Conservation (phyloP, 306 rosid genomes). For the Quercus aquifolioides region DNA sequence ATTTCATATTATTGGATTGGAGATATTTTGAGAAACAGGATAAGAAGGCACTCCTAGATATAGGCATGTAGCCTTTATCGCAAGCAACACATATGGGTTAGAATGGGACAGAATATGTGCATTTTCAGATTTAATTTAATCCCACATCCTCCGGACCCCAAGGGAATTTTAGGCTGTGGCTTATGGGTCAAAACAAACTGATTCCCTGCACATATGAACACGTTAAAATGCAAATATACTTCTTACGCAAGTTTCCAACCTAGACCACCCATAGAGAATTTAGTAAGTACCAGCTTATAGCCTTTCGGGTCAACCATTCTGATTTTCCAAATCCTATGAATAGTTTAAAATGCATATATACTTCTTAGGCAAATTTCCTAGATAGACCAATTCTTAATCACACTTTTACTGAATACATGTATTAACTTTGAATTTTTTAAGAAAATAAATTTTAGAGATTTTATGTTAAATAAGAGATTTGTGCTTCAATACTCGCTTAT, state of each 20-base stretch:
- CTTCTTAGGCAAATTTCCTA: background rate
- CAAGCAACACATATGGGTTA: background rate
- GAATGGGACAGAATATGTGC: background rate
- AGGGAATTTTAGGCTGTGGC: background rate
- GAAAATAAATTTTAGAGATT: too few species aligned
- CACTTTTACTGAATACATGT: too few species aligned
- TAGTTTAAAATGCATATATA: background rate
- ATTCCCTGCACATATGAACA: background rate
- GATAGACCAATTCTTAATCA: background rate
- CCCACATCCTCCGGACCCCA: background rate
- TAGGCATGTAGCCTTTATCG: background rate
- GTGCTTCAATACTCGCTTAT: rapidly evolving
- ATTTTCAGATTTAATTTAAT: background rate
- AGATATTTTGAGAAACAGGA: background rate
- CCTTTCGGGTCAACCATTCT: background rate
- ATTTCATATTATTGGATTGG: background rate
- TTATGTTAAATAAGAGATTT: rapidly evolving
- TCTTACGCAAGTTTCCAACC: background rate
- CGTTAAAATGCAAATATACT: background rate
- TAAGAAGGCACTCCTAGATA: too few species aligned
- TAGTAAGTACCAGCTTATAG: too few species aligned
- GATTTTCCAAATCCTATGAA: background rate
- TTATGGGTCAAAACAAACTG: background rate
- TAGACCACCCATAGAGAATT: background rate
- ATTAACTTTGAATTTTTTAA: too few species aligned